These are phyloP conservation scores for Sugiyamaella sp. DNA, from an alignment of 1,139 yeast species.

Conservation along the genomic window DNA sequence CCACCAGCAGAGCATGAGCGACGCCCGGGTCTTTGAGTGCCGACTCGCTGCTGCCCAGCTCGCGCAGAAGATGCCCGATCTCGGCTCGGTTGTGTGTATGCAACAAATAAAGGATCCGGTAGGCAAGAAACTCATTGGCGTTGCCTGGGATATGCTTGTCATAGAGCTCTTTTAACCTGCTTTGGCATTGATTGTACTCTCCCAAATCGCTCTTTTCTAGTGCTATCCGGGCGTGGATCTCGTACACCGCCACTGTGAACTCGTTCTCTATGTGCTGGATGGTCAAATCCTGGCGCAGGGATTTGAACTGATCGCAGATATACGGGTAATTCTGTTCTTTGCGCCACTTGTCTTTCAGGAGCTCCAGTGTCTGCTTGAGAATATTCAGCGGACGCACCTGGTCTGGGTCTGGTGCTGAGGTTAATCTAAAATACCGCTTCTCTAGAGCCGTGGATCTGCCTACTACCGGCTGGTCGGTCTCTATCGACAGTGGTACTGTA, in stretches of 20 bases:
- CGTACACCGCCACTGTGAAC: slow-evolving; percentile 79
- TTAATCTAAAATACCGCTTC: slow-evolving; percentile 76
- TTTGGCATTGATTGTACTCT: slow-evolving; percentile 93
- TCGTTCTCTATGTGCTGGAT: slow-evolving; percentile 86
- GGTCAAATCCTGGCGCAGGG: slow-evolving; percentile 88
- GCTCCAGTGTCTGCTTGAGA: slow-evolving; percentile 59
- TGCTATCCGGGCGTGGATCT: slow-evolving; percentile 85
- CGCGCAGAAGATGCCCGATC: slow-evolving; percentile 37
- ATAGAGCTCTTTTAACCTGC: slow-evolving; percentile 67
- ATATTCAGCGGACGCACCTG: slow-evolving; percentile 73
- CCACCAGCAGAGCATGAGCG: slow-evolving; percentile 50
- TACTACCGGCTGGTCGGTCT: slow-evolving; percentile 47
- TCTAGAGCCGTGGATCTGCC: slow-evolving; percentile 72
- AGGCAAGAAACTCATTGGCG: slow-evolving; percentile 68
- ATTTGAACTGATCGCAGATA: slow-evolving; percentile 85
- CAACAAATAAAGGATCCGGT: slow-evolving; percentile 74
- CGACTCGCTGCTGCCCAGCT: slow-evolving; percentile 35
- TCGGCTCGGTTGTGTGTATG: slow-evolving; percentile 65
- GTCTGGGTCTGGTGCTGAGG: slow-evolving; percentile 90
- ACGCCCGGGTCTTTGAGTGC: slow-evolving; percentile 41
- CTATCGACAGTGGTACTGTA: slow-evolving; percentile 9
- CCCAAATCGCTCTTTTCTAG: slow-evolving; percentile 83
- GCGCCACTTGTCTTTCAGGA: slow-evolving; percentile 59
- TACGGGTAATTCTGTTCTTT: slow-evolving; percentile 66
- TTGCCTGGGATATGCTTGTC: slow-evolving; percentile 46